A percentile compares a stretch with the other conserved stretches of the same genome.
Conservation (phyloP, 2,329 filamentous ascomycete species). For the Pestalotiopsis sp. region DNA sequence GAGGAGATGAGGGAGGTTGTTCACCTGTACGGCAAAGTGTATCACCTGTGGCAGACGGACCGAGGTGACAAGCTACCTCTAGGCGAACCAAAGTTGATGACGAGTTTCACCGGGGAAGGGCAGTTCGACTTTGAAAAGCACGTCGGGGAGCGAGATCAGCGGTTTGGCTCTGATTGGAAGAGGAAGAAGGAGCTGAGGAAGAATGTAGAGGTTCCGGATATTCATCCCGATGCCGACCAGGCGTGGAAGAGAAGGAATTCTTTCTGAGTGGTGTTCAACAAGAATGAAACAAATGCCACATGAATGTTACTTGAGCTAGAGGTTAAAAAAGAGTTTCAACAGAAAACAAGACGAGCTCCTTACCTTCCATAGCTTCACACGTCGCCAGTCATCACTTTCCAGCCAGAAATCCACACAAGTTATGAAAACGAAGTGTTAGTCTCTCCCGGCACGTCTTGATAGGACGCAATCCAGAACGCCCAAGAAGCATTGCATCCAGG, state of each 20-base stretch:
- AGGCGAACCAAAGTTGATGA: slow-evolving; percentile 57
- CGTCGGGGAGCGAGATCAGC: slow-evolving; percentile 46
- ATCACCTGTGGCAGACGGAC: slow-evolving; percentile 87
- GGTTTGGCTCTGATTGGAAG: slow-evolving; percentile 47
- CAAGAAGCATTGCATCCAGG: slow-evolving; percentile 40
- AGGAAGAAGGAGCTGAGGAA: slow-evolving; percentile 47
- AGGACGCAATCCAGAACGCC: background rate
- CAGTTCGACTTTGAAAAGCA: slow-evolving; percentile 50
- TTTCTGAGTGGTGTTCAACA: background rate
- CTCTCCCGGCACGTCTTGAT: background rate
- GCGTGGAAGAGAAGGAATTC: slow-evolving; percentile 21
- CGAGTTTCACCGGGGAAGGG: slow-evolving; percentile 50
- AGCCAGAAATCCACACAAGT: background rate
- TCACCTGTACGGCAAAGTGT: slow-evolving; percentile 79
- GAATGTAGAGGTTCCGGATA: slow-evolving; percentile 40
- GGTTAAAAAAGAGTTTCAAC: background rate
- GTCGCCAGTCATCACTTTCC: background rate
- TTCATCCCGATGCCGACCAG: slow-evolving; percentile 40
- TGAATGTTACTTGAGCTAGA: background rate
- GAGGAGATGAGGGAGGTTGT: slow-evolving; percentile 79
- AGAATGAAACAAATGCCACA: background rate
- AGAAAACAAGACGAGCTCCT: background rate
- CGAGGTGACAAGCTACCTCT: slow-evolving; percentile 62
- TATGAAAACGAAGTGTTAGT: background rate
- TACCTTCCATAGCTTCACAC: background rate